phyloP scores from a whole-genome alignment of 2,329 filamentous ascomycete species.

The Claviceps citrina region DNA sequence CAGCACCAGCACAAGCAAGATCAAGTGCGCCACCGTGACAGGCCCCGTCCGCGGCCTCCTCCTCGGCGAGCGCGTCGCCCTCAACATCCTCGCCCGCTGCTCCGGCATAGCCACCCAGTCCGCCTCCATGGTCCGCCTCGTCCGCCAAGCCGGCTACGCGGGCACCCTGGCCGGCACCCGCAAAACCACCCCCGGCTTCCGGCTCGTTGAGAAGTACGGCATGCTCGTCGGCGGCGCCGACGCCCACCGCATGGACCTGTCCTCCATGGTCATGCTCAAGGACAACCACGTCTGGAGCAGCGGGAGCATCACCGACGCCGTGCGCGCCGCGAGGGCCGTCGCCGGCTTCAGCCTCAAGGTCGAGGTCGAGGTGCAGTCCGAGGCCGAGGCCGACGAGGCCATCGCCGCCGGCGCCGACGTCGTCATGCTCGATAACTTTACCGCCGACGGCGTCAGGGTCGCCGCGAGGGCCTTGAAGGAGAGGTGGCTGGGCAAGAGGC shows the following conservation, averaged over 20 bases:
- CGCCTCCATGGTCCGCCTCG: slow-evolving; percentile 35
- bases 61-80: slow-evolving; percentile 81
- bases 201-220: slow-evolving; percentile 93
- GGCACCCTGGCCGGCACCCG: slow-evolving; percentile 85
- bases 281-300: slow-evolving; percentile 96
- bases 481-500: slow-evolving; percentile 57
- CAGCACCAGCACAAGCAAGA: slow-evolving; percentile 9
- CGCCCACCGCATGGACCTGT: slow-evolving; percentile 78
- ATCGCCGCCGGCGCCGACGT: slow-evolving; percentile 84
- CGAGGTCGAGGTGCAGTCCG: slow-evolving; percentile 84
- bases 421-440: slow-evolving; percentile 96
- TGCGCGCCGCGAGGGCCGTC: slow-evolving; percentile 65
- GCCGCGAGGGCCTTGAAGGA: slow-evolving; percentile 65
- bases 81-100: slow-evolving; percentile 82
- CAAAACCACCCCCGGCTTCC: slow-evolving; percentile 93
- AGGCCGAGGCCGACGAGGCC: slow-evolving; percentile 80
- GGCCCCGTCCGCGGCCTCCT: slow-evolving; percentile 69
- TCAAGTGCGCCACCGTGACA: slow-evolving; percentile 61
- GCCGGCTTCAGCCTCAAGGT: slow-evolving; percentile 88
- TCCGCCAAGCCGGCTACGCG: slow-evolving; percentile 54
- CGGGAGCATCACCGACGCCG: slow-evolving; percentile 72
- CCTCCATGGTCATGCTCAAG: slow-evolving; percentile 96
- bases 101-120: slow-evolving; percentile 73
- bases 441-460: slow-evolving; percentile 56
- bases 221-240: slow-evolving; percentile 92